Evolutionary conservation across 2,329 filamentous ascomycete species (phyloP).

Genomic region (Rutstroemia sp.): DNA sequence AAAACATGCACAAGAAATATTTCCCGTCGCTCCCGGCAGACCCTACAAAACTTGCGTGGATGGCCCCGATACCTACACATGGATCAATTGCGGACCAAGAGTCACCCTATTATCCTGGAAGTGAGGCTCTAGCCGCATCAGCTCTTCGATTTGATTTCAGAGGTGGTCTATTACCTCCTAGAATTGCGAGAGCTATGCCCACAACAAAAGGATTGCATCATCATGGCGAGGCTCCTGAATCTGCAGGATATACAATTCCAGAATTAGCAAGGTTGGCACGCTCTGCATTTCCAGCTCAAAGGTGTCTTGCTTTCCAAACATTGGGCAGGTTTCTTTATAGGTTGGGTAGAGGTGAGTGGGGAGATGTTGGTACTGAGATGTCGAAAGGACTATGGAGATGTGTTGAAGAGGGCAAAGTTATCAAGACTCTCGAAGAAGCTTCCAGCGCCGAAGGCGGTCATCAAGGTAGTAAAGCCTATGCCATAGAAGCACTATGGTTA

Average conservation of each 20-base stretch:
- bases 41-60: slow-evolving; percentile 83
- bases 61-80: slow-evolving; percentile 62
- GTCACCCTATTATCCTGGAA: slow-evolving; percentile 75
- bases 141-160: slow-evolving; percentile 84
- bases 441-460: slow-evolving; percentile 61
- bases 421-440: slow-evolving; percentile 72
- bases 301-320: slow-evolving; percentile 88
- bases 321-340: slow-evolving; percentile 79
- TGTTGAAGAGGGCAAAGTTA: slow-evolving; percentile 66
- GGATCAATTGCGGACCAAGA: slow-evolving; percentile 58
- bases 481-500: slow-evolving; percentile 83
- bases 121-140: slow-evolving; percentile 62
- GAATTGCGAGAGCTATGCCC: slow-evolving; percentile 65
- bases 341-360: slow-evolving; percentile 65
- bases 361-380: slow-evolving; percentile 58
- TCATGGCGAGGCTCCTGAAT: slow-evolving; percentile 85
- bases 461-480: slow-evolving; percentile 74
- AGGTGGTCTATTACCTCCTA: slow-evolving; percentile 72
- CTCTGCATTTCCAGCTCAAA: slow-evolving; percentile 75
- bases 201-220: slow-evolving; percentile 80
- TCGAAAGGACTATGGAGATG: slow-evolving; percentile 78
- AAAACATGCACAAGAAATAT: slow-evolving; percentile 83
- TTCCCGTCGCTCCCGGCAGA: slow-evolving; percentile 84
- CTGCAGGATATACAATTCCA: slow-evolving; percentile 86
- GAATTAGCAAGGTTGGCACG: slow-evolving; percentile 77